A percentile compares a stretch with the other conserved stretches of the same genome.
Evolutionary conservation across 78 protist genomes (phyloP).

Genomic region (Emiliania huxleyi): DNA sequence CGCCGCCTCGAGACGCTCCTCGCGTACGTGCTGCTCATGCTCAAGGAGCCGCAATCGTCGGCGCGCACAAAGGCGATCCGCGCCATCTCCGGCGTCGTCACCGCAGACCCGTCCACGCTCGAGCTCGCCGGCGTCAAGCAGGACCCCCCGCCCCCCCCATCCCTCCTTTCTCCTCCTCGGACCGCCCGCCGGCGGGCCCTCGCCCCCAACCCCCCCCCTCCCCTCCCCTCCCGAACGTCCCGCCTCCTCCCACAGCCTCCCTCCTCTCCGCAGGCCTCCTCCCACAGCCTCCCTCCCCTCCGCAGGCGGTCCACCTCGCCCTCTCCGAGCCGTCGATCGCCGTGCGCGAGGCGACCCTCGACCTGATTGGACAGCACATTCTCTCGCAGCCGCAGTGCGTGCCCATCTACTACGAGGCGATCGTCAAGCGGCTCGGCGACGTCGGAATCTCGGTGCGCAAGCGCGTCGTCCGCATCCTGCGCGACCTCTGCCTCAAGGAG

Average conservation of each 20-base stretch:
- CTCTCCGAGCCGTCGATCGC: not conserved
- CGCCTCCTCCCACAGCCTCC: no score
- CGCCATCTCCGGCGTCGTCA: not conserved
- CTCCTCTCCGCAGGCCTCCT: no score
- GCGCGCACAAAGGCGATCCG: not conserved
- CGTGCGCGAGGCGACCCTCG: not conserved
- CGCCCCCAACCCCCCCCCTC: no score
- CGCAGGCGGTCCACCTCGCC: not conserved
- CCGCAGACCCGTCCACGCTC: not conserved
- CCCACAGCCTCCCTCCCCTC: no score
- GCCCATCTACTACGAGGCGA: not conserved
- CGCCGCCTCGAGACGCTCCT: not conserved
- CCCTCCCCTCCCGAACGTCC: no score
- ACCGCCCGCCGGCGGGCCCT: no score
- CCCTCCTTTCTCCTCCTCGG: no score
- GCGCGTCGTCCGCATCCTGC: not conserved
- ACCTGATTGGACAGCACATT: not conserved
- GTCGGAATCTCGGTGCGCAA: not conserved
- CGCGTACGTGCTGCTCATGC: not conserved
- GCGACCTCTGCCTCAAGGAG: not conserved
- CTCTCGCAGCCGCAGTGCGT: not conserved
- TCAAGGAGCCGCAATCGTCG: not conserved
- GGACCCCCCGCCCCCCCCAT: no score
- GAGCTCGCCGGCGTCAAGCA: not conserved
- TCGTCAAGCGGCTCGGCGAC: not conserved